These are phyloP conservation scores for Brettanomyces naardenensis DNA, from an alignment of 805 yeast genomes.

Conservation along the genomic window DNA sequence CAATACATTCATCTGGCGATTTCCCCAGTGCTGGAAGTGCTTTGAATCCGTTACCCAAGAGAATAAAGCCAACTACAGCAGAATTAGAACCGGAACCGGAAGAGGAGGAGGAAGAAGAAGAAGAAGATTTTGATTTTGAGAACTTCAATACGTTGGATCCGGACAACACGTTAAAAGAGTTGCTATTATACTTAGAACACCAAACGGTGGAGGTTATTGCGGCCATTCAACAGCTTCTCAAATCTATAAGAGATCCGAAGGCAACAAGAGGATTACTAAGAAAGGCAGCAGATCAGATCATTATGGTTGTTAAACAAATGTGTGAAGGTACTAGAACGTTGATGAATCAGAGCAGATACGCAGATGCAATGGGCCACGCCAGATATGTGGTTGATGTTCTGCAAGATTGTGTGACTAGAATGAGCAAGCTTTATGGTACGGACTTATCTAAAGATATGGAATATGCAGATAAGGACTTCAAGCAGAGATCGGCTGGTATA, in stretches of 20 bases:
- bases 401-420: slow-evolving; percentile 77
- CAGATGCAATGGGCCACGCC: slow-evolving; percentile 82
- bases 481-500: slow-evolving; percentile 91
- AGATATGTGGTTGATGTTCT: slow-evolving; percentile 83
- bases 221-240: slow-evolving; percentile 75
- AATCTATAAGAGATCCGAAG: slow-evolving; percentile 69
- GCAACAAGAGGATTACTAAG: slow-evolving; percentile 70
- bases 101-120: slow-evolving; percentile 11
- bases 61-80: neutral
- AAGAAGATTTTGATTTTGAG: slow-evolving; percentile 49
- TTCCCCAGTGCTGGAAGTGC: slow-evolving; percentile 3
- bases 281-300: slow-evolving; percentile 67
- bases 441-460: slow-evolving; percentile 38
- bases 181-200: slow-evolving; percentile 80
- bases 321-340: slow-evolving; percentile 80
- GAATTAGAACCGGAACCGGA: neutral
- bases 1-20: neutral
- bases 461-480: slow-evolving; percentile 80
- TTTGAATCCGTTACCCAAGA: neutral
- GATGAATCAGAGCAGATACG: slow-evolving; percentile 83
- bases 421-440: slow-evolving; percentile 56
- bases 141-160: slow-evolving; percentile 79
- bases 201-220: slow-evolving; percentile 89
- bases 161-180: slow-evolving; percentile 79
- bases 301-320: slow-evolving; percentile 76